Evolutionary conservation across 768 basidiomycete species (phyloP), one percentile per base, ranked within the genome.

Genomic region (Pseudohyphozyma bogoriensis): DNA sequence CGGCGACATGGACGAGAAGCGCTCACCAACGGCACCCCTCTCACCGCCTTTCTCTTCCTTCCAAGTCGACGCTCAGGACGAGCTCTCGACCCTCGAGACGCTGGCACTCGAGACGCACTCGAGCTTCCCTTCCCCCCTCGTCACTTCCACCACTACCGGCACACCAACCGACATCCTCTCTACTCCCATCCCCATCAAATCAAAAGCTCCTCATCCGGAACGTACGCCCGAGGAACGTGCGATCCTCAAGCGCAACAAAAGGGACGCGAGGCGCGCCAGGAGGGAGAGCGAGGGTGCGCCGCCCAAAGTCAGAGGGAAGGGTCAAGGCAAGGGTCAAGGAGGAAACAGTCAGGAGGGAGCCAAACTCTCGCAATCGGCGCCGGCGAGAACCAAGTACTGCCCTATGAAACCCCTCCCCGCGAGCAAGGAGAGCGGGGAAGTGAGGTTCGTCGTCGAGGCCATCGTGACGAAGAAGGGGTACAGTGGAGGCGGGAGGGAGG

Each of bases 231-330:
- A 49, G 18, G 61, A 66, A 18, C 56, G 56, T 18, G 51, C 61
- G n/a, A 22, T n/a, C 16, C 49, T 58, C 15, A 62, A 62, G 9
- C 61, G 65, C 12, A 20, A 37, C n/a, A 66, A 66, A 59, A 58
- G 65, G 1, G 65, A 66, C n/a, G 39, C 35, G 8, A 29, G 65
- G 2, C 54, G 65, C 1, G 22, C 24, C 18, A 50, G 33, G 36
- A 31, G 47, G 24, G 37, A 55, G 31, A 40, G 36, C 35, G 36
- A 55, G 29, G 24, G 29, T 31, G 24, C 44, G 36, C 13, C 42
- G 51, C 13, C n/a, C 16, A 15, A 29, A 33, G 26, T 46, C 53
- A 10, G 24, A 35, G 2, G 16, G 26, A 36, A 44, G 22, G 18
- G 28, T 22, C 47, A 4, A 51, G 11, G 29, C 20, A 33, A 3